A percentile compares a stretch with the other conserved stretches of the same genome.
phyloP scores from a whole-genome alignment of 352 stramenopile species.

The Globisporangium yorkense region DNA sequence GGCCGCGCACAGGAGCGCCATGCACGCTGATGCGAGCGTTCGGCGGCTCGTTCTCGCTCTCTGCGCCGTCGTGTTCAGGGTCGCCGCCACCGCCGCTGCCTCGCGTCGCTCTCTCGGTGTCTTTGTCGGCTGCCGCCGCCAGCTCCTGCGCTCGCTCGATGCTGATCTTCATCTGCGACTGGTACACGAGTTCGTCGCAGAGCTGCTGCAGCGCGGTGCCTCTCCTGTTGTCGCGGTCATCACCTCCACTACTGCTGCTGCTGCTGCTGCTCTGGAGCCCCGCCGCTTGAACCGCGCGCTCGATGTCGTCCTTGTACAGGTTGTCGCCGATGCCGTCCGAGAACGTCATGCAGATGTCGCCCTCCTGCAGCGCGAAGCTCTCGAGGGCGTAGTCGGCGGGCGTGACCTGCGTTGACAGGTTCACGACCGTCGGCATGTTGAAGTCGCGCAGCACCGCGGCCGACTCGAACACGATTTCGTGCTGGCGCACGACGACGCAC shows the following conservation, averaged over 20 bases:
- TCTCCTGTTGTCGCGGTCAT: neutral
- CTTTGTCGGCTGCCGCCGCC: constrained; percentile 2
- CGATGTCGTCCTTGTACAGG: constrained; percentile 73
- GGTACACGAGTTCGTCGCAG: constrained; percentile 46
- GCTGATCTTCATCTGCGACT: constrained; percentile 25
- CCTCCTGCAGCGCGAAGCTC: constrained; percentile 42
- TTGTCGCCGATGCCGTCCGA: constrained; percentile 78
- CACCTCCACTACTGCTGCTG: neutral
- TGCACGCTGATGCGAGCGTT: constrained; percentile 1
- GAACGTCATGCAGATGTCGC: constrained; percentile 67
- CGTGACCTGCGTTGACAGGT: constrained; percentile 40
- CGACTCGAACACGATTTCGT: constrained; percentile 58
- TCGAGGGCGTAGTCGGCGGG: constrained; percentile 64
- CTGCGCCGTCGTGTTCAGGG: neutral
- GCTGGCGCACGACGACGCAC: constrained; percentile 46
- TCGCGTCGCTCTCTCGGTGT: neutral
- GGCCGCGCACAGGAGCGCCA: constrained; percentile 3
- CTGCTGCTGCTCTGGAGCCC: neutral
- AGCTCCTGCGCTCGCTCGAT: constrained; percentile 15
- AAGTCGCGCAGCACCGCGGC: constrained; percentile 66
- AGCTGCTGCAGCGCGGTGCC: constrained; percentile 29
- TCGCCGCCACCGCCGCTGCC: neutral
- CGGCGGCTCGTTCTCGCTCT: constrained; percentile 1
- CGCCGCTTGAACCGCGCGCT: constrained; percentile 12
- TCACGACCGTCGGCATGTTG: constrained; percentile 76